Evolutionary conservation across 352 stramenopile species (phyloP), one percentile per base, ranked within the genome.

Genomic region (Pythium chondricola): DNA sequence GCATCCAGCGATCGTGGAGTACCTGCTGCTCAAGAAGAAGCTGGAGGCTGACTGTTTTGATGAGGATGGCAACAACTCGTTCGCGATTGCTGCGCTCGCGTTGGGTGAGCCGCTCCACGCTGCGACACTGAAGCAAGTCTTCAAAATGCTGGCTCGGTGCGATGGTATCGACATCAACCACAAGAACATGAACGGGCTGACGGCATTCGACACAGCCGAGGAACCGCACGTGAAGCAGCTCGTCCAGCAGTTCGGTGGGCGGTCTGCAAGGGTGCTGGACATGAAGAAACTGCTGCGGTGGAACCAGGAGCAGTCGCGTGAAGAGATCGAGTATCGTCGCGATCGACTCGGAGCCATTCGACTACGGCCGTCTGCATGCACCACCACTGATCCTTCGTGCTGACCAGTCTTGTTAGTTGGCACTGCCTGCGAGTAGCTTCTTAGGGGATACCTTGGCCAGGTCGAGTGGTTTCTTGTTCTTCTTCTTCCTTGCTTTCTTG

Each of bases 31-130:
- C 8, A 63, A 72, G 39, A 71, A 72, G 32, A 46, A 43, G 22
- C 31, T 85, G 1, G 71, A 83, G 52, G 52, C 33, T 16, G 67
- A 84, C 42, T 87, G 72, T 56, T 77, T 74, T 21, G 79, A 90
- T 43, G 74, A 87, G 54, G 75, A 88, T 43, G 73, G 74, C 17
- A 88, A 90, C 60, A 88, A 83, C 43, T 67, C 70, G 0, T 61
- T 82, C 22, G 74, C 65, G 0, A 66, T 88, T 30, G 72, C 75
- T 20, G 63, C 68, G 14, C 58, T 84, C 18, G 61, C 69, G 5
- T 48, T 85, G 9, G 67, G 61, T 2, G 49, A 61, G 16, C 48
- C 44, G 5, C 13, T 25, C 14, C 31, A 56, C 8, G 26, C 20
- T 4, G 20, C 13, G 1, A 30, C 63, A 10, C 45, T 85, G 14